Evolutionary conservation across 2,329 filamentous ascomycete genomes (phyloP).

Genomic region (Hypoxylon sp.): DNA sequence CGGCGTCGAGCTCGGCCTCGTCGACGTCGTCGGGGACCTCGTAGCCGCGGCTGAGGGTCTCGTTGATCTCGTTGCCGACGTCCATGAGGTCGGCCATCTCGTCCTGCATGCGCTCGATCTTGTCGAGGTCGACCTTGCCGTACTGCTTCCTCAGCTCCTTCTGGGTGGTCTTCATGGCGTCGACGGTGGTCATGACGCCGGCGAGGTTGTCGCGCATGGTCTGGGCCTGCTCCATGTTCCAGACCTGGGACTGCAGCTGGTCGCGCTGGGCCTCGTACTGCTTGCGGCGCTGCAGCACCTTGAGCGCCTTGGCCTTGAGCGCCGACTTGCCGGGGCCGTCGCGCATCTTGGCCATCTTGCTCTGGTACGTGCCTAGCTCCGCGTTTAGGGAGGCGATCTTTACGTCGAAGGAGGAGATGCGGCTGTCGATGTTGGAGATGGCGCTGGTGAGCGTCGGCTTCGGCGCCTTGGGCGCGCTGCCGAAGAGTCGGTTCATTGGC

Average conservation of each 20-base stretch:
- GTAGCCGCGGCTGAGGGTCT: conserved; percentile 90
- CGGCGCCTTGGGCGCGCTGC: conserved; percentile 84
- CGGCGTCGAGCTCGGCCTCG: conserved; percentile 94
- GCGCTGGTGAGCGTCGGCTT: conserved; percentile 85
- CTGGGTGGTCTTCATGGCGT: conserved; percentile 96
- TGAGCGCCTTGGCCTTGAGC: conserved; percentile 93
- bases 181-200: conserved; percentile 98
- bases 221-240: conserved; percentile 99
- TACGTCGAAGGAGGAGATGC: conserved; percentile 81
- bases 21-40: conserved; percentile 97
- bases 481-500: conserved; percentile 94
- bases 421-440: conserved; percentile 78
- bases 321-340: conserved; percentile 94
- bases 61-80: conserved; percentile 97
- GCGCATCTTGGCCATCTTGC: conserved; percentile 90
- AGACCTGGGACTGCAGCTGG: conserved; percentile 92
- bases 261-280: conserved; percentile 95
- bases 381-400: conserved; percentile 93
- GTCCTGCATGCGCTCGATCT: conserved; percentile 97
- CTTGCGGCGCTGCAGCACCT: conserved; percentile 92
- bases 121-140: conserved; percentile 96
- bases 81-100: conserved; percentile 99
- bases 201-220: conserved; percentile 99
- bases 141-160: conserved; percentile 94
- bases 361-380: conserved; percentile 88